Percentiles rank a stretch among this genome's conserved stretches.
Conservation (phyloP, 2,329 filamentous ascomycete genomes). For the Nemania sp. region DNA sequence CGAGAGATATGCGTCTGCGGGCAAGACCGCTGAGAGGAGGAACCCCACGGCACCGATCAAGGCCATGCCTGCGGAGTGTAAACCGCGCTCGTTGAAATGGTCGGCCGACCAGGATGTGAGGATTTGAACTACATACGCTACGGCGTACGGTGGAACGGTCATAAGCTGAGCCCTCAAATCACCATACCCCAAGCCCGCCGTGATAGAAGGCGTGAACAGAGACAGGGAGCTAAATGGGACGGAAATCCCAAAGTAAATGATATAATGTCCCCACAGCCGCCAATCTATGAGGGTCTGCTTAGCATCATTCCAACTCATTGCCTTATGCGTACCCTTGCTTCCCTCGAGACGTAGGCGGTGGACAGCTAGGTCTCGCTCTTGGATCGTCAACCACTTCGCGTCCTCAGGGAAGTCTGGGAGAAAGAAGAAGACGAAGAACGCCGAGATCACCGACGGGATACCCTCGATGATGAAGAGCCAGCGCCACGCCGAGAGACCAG, state of each 20-base stretch:
- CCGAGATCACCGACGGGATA: constrained; percentile 62
- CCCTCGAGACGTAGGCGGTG: constrained; percentile 60
- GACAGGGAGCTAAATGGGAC: constrained; percentile 53
- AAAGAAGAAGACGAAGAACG: constrained; percentile 67
- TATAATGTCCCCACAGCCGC: constrained; percentile 75
- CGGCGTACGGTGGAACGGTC: constrained; percentile 74
- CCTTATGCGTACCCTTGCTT: constrained; percentile 69
- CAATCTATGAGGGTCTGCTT: constrained; percentile 75
- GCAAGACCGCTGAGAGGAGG: constrained; percentile 72
- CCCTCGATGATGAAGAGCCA: constrained; percentile 70
- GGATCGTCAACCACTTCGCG: constrained; percentile 67
- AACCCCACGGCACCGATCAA: constrained; percentile 63
- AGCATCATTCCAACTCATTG: constrained; percentile 74
- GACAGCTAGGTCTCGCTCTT: constrained; percentile 67
- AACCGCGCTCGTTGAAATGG: constrained; percentile 65
- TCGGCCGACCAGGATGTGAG: constrained; percentile 71
- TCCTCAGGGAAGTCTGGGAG: constrained; percentile 76
- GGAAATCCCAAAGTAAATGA: constrained; percentile 60
- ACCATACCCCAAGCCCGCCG: constrained; percentile 51
- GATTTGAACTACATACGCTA: constrained; percentile 59
- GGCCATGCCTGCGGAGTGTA: constrained; percentile 59
- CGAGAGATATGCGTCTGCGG: constrained; percentile 66
- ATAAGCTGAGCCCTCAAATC: constrained; percentile 68
- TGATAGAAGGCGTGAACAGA: constrained; percentile 70
- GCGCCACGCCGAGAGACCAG: constrained; percentile 75